Evolutionary conservation across 805 yeast genomes (phyloP), one percentile per base, ranked within the genome.

Genomic region (Metschnikowia borealis): DNA sequence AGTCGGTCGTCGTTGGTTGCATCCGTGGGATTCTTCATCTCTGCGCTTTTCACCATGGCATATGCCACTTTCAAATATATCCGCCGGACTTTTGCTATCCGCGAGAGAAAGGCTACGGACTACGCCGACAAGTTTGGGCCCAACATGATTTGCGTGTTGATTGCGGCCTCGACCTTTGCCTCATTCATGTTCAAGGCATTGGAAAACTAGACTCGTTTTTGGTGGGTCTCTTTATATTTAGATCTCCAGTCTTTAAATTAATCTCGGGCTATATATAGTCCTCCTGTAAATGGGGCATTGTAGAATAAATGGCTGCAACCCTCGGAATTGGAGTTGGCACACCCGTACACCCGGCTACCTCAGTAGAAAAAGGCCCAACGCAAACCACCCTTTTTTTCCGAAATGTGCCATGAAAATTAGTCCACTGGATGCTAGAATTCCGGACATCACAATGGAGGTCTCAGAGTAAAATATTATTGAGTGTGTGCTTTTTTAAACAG

Each of bases 81-180:
- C 41, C 85, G 85, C 82, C 82, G 99, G 67, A 92, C 89, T 5
- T 66, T 82, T 45, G 85, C 85, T 62, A 89, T 94, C 59, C 82
- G 99, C 64, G 78, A 81, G 56, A 89, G 90, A 72, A 82, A 82
- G 54, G 89, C 95, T 3, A 86, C 83, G 21, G 80, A 87, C 55
- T 94, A 92, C 63, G 96, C 87, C 56, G 98, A 94, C 68, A 82
- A 78, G 62, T 64, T 84, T 54, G 99, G 99, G 0, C 97, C 98
- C 15, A 84, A 85, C 55, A 76, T 83, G 65, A 81, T 94, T 45
- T 92, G 97, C 72, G 67, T 70, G 17, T 85, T 86, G 47, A 74
- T 94, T 57, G 84, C 87, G 2, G 68, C 83, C 1, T 84, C 96
- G 1, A 82, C 90, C 7, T 70, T 80, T 29, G 74, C 79, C 31